phyloP scores from a whole-genome alignment of 1,284 basidiomycete genomes.

The Tilletia walkeri region DNA sequence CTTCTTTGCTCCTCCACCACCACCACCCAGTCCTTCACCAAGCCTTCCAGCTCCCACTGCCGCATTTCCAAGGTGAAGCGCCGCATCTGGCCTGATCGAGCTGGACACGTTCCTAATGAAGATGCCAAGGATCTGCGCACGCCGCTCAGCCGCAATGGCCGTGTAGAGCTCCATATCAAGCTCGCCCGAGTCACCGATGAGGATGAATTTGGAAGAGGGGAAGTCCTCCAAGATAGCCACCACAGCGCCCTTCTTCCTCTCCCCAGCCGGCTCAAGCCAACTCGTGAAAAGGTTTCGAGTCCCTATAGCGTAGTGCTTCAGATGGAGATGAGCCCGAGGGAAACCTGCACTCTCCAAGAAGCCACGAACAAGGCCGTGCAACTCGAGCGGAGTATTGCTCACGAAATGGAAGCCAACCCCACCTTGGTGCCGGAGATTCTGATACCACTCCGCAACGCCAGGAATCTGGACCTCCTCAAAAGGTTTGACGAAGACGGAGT shows the following conservation, averaged over 20 bases:
- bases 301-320: conserved; percentile 43
- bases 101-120: conserved; percentile 49
- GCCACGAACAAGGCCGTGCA: conserved; percentile 74
- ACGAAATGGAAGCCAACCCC: conserved; percentile 55
- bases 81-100: conserved; percentile 13
- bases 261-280: conserved; percentile 43
- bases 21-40: neutral
- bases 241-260: conserved; percentile 39
- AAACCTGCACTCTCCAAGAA: conserved; percentile 73
- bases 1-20: neutral
- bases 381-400: conserved; percentile 84
- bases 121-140: conserved; percentile 39
- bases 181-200: conserved; percentile 51
- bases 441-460: conserved; percentile 69
- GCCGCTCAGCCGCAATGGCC: conserved; percentile 43
- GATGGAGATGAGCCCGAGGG: conserved; percentile 61
- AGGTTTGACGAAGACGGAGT: conserved; percentile 61
- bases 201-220: conserved; percentile 38
- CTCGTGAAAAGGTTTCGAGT: conserved; percentile 32
- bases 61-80: conserved; percentile 6
- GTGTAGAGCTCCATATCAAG: conserved; percentile 51
- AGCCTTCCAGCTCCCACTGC: neutral
- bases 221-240: conserved; percentile 40
- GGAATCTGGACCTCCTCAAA: conserved; percentile 73
- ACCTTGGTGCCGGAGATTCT: neutral